phyloP scores from a whole-genome alignment of 208 protist species.

The Trypanosoma platydactyli region DNA sequence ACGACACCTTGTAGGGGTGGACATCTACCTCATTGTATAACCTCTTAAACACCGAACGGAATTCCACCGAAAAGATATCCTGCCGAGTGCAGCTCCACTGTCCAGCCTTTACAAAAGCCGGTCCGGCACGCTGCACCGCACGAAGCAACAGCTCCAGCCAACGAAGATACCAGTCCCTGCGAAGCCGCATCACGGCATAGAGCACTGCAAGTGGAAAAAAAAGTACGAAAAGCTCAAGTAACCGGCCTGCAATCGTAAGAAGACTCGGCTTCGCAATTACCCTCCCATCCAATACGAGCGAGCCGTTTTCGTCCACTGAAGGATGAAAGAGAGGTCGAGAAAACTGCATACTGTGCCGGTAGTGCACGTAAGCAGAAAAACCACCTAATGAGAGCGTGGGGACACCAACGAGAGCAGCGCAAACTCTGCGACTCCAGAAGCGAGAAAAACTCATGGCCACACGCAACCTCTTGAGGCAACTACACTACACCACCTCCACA shows the following conservation, averaged over 20 bases:
- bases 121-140: constrained; percentile 78
- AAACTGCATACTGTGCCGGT: constrained; percentile 55
- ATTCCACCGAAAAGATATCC: constrained; percentile 83
- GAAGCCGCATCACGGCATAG: constrained; percentile 71
- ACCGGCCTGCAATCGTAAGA: constrained; percentile 43
- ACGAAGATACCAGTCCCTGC: constrained; percentile 48
- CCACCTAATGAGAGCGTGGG: constrained; percentile 53
- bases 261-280: constrained; percentile 40
- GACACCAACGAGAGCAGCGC: constrained; percentile 34
- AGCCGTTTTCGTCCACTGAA: constrained; percentile 60
- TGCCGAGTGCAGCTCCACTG: constrained; percentile 91
- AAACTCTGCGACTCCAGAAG: constrained; percentile 3
- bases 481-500: background rate
- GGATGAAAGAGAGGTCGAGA: constrained; percentile 57
- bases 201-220: constrained; percentile 75
- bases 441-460: constrained; percentile 16
- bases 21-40: constrained; percentile 80
- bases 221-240: constrained; percentile 59
- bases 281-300: constrained; percentile 63
- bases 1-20: constrained; percentile 69
- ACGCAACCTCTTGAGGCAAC: background rate
- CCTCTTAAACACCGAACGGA: constrained; percentile 76
- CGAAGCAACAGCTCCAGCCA: constrained; percentile 73
- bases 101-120: constrained; percentile 90
- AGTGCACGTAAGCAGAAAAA: constrained; percentile 61